Evolutionary conservation across 2,329 filamentous ascomycete species (phyloP).

Genomic region (Colletotrichum spaethianum): DNA sequence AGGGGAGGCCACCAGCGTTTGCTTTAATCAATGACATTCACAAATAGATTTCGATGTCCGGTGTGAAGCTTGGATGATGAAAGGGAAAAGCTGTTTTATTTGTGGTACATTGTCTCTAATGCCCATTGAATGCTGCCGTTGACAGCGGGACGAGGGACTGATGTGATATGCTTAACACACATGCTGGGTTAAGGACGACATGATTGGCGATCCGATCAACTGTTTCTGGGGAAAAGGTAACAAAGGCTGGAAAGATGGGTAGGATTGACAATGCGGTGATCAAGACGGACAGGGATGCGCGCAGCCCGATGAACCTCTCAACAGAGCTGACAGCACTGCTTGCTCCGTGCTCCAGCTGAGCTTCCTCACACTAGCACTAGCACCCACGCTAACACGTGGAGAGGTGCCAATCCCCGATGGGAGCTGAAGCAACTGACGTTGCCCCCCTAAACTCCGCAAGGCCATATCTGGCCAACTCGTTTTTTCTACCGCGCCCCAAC

Average conservation of each 20-base stretch:
- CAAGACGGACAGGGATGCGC: constrained; percentile 10
- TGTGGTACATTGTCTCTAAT: neutral
- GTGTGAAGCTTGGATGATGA: too few species aligned
- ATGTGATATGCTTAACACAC: neutral
- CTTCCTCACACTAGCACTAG: constrained; percentile 3
- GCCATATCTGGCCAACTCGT: constrained; percentile 36
- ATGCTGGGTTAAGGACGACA: neutral
- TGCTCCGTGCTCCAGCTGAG: constrained; percentile 35
- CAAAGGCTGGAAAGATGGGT: neutral
- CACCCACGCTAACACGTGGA: constrained; percentile 20
- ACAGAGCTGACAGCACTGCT: constrained; percentile 24
- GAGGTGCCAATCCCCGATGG: neutral
- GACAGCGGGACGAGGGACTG: neutral
- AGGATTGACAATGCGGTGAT: constrained; percentile 7
- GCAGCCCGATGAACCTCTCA: constrained; percentile 9
- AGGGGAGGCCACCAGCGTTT: neutral
- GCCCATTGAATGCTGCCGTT: neutral
- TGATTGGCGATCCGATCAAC: constrained; percentile 8
- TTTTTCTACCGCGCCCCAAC: constrained; percentile 32
- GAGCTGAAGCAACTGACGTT: constrained; percentile 20
- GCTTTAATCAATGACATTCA: neutral
- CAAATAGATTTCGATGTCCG: neutral
- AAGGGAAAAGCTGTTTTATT: neutral
- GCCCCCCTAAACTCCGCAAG: constrained; percentile 20
- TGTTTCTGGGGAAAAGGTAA: constrained; percentile 4